Conservation (phyloP, 169 alveolate genomes). For the Plasmodium billcollinsi region DNA sequence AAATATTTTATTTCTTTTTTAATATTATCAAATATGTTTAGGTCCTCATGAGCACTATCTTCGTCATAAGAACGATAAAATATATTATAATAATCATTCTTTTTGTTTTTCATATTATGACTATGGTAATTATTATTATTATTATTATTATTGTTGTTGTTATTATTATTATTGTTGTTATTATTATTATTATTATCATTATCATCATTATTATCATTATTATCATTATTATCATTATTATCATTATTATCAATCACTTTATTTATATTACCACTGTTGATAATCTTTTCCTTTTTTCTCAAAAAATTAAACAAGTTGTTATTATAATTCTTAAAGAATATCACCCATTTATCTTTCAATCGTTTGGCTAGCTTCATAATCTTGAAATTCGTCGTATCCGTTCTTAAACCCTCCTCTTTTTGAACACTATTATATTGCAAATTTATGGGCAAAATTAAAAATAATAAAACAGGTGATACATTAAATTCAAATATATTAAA, state of each 20-base stretch:
- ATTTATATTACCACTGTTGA: background rate
- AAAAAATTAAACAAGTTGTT: constrained; percentile 19
- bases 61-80: background rate
- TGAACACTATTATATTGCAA: constrained; percentile 43
- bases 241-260: background rate
- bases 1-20: constrained; percentile 49
- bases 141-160: background rate
- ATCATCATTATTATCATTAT: background rate
- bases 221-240: background rate
- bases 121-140: background rate
- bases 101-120: background rate
- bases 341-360: constrained; percentile 62
- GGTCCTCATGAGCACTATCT: background rate
- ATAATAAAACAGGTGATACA: constrained; percentile 63
- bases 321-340: constrained; percentile 56
- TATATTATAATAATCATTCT: background rate
- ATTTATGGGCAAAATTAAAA: constrained; percentile 55
- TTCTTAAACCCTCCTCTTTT: constrained; percentile 6
- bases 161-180: background rate
- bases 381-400: constrained; percentile 28
- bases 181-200: background rate
- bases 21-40: constrained; percentile 24
- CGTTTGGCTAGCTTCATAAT: constrained; percentile 24
- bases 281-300: constrained; percentile 8
- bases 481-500: constrained; percentile 61